phyloP scores from a whole-genome alignment of 306 rosid genomes.

The Vicia faba region DNA sequence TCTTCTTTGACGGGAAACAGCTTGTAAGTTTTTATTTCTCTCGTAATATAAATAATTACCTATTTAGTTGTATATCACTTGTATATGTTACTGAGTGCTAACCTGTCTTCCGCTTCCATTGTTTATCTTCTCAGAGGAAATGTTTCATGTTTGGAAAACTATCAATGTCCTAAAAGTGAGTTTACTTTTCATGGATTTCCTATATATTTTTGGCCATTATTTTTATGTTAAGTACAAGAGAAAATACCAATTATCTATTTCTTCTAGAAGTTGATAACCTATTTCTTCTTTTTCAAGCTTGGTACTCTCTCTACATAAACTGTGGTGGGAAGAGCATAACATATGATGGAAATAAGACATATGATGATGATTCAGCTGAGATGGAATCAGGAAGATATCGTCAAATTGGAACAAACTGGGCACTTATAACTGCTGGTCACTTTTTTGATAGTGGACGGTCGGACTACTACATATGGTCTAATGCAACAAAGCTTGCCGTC shows the following conservation, averaged over 20 bases:
- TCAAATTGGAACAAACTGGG: constrained; percentile 49
- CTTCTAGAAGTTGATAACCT: too few relatives aligned
- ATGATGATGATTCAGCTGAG: constrained; percentile 31
- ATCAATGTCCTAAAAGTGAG: constrained; percentile 48
- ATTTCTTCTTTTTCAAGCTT: constrained; percentile 25
- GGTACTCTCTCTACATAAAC: constrained; percentile 41
- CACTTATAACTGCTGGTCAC: constrained; percentile 55
- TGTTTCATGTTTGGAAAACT: constrained; percentile 46
- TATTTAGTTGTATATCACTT: neutral
- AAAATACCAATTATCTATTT: neutral
- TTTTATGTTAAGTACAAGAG: neutral
- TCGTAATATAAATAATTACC: neutral
- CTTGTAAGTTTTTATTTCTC: constrained; percentile 50
- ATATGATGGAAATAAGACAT: constrained; percentile 20
- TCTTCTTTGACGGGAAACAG: constrained; percentile 46
- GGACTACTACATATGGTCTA: constrained; percentile 30
- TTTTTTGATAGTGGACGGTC: constrained; percentile 38
- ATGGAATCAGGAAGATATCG: constrained; percentile 24
- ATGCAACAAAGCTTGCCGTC: constrained; percentile 38
- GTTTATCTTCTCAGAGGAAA: constrained; percentile 36
- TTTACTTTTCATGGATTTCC: constrained; percentile 20
- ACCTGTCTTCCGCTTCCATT: constrained; percentile 12
- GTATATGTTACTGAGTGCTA: constrained; percentile 25
- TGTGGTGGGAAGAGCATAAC: constrained; percentile 40
- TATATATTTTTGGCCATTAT: constrained; percentile 5